A percentile compares a stretch with the other conserved stretches of the same genome.
Conservation (phyloP, 164 flowering plant species). For the Stephania japonica region DNA sequence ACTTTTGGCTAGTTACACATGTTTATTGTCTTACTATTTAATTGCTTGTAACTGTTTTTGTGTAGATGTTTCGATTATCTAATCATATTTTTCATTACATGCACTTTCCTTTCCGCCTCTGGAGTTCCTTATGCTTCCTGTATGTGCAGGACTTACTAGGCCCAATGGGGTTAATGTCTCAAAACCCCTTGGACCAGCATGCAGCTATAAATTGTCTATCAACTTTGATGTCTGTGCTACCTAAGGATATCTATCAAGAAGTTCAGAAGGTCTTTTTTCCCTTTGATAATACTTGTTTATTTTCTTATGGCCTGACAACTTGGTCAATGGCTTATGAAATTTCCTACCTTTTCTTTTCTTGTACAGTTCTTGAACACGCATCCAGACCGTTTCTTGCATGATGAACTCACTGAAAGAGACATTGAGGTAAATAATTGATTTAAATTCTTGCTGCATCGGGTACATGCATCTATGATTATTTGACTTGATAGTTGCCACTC, state of each 20-base stretch:
- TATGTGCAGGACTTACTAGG: conserved; percentile 63
- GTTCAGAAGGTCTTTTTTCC: conserved; percentile 64
- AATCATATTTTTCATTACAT: neutral
- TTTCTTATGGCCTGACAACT: neutral
- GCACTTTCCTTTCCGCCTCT: neutral
- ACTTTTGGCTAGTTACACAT: neutral
- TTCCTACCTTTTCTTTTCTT: conserved; percentile 10
- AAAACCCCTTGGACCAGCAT: conserved; percentile 52
- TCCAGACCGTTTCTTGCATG: conserved; percentile 64
- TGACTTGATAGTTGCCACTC: too few relatives aligned
- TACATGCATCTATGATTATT: neutral
- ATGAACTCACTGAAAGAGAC: conserved; percentile 70
- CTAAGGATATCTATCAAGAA: conserved; percentile 62
- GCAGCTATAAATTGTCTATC: conserved; percentile 73
- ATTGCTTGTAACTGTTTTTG: neutral
- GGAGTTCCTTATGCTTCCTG: neutral
- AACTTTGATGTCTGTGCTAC: conserved; percentile 79
- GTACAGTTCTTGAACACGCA: conserved; percentile 60
- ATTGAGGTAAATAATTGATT: conserved; percentile 51
- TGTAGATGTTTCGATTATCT: neutral
- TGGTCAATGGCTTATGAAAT: neutral
- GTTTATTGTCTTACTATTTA: neutral
- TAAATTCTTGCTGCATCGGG: neutral
- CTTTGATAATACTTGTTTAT: neutral
- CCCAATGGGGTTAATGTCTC: conserved; percentile 58